Percentiles rank a stretch among this genome's conserved stretches.
Conservation (phyloP, 805 yeast genomes). For the Blastobotrys robertii region DNA sequence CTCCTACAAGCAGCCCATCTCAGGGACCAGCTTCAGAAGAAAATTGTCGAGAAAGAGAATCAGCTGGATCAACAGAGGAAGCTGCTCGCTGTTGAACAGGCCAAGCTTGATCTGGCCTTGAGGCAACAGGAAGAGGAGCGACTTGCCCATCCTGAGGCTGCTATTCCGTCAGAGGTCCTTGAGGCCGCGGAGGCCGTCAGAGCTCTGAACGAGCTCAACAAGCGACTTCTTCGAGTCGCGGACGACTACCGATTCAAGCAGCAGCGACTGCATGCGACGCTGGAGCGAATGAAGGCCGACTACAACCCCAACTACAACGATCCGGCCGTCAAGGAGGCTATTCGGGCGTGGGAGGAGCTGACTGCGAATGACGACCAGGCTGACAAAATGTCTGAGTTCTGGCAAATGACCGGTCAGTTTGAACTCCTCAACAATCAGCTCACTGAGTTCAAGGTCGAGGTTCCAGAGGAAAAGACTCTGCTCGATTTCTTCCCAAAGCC, state of each 20-base stretch:
- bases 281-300: conserved; percentile 40
- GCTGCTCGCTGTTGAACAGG: conserved; percentile 21
- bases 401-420: not conserved
- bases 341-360: conserved; percentile 32
- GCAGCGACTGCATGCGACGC: conserved; percentile 23
- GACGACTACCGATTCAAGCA: too few species aligned
- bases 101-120: conserved; percentile 4
- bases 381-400: not conserved
- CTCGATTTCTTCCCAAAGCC: not conserved
- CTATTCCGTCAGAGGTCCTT: too few species aligned
- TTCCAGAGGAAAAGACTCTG: conserved; percentile 3
- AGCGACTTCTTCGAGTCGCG: not conserved
- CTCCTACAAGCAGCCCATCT: conserved; percentile 23
- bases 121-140: too few species aligned
- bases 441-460: not conserved
- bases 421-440: not conserved
- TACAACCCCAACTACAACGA: conserved; percentile 83
- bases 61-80: conserved; percentile 20
- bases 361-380: conserved; percentile 18
- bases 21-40: conserved; percentile 15
- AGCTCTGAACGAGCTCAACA: conserved; percentile 2
- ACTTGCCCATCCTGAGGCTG: too few species aligned
- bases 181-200: conserved; percentile 8
- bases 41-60: conserved; percentile 14
- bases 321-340: conserved; percentile 69